Conservation (phyloP, 2,329 filamentous ascomycete genomes). For the Aspergillus pseudoglaucus region DNA sequence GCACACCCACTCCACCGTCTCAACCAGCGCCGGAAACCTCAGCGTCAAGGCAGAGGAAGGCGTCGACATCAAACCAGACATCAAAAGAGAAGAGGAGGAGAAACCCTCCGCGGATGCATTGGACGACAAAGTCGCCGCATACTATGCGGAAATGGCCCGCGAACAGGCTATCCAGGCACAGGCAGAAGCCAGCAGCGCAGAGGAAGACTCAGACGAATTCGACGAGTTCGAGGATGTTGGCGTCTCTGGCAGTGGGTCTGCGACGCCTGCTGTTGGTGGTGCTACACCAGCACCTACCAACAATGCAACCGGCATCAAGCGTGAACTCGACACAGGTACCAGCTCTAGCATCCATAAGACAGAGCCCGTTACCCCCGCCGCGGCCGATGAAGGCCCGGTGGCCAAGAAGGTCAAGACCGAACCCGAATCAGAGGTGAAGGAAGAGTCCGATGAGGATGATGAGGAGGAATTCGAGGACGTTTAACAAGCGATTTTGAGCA, state of each 20-base stretch:
- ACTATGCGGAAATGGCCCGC: constrained; percentile 41
- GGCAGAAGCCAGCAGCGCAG: constrained; percentile 35
- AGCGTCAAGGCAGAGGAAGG: constrained; percentile 27
- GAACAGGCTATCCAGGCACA: constrained; percentile 38
- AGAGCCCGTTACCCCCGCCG: constrained; percentile 31
- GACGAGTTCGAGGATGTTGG: constrained; percentile 42
- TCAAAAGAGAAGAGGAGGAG: constrained; percentile 38
- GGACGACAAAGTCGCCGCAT: constrained; percentile 42
- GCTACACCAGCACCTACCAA: constrained; percentile 23
- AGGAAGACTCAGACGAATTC: constrained; percentile 36
- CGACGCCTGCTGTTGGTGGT: constrained; percentile 24
- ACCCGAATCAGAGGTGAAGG: constrained; percentile 21
- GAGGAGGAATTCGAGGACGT: constrained; percentile 42
- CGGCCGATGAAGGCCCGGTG: constrained; percentile 33
- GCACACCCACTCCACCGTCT: constrained; percentile 47
- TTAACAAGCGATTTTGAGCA: constrained; percentile 8
- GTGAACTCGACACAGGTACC: constrained; percentile 34
- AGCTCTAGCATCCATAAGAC: constrained; percentile 33
- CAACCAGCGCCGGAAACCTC: constrained; percentile 19
- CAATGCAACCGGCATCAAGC: constrained; percentile 27
- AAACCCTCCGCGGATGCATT: constrained; percentile 37
- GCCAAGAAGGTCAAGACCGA: constrained; percentile 41
- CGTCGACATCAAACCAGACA: constrained; percentile 30
- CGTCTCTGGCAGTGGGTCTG: constrained; percentile 31
- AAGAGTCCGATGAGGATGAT: constrained; percentile 40